Evolutionary conservation across 768 basidiomycete species (phyloP).

Genomic region (Leucosporidium creatinivorum): DNA sequence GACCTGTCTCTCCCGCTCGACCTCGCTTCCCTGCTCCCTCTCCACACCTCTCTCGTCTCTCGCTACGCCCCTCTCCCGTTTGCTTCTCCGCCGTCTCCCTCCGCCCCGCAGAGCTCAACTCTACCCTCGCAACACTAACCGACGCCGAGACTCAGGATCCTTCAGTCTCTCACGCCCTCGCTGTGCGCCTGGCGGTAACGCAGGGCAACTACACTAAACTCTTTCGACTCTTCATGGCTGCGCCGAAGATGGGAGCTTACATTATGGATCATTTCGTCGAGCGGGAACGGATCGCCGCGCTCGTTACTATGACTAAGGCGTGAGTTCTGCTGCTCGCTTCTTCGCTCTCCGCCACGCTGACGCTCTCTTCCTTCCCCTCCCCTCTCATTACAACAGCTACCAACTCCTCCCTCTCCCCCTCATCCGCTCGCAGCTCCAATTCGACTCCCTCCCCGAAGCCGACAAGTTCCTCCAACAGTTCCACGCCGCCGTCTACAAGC

Average conservation of each 20-base stretch:
- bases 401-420: conserved; percentile 66
- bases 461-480: conserved; percentile 65
- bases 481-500: conserved; percentile 53
- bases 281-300: conserved; percentile 75
- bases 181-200: conserved; percentile 77
- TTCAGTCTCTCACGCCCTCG: conserved; percentile 79
- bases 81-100: background rate
- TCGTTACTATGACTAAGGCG: conserved; percentile 90
- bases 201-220: conserved; percentile 91
- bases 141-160: conserved; percentile 72
- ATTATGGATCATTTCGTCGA: conserved; percentile 98
- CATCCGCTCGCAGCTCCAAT: conserved; percentile 73
- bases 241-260: conserved; percentile 95
- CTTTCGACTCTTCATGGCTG: conserved; percentile 69
- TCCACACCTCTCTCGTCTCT: background rate
- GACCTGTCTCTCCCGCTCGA: background rate
- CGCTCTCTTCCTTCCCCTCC: background rate
- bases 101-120: conserved; percentile 67
- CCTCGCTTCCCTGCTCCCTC: background rate
- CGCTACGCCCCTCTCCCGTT: background rate
- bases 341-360: conserved; percentile 19
- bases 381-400: conserved; percentile 54
- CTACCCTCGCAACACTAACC: conserved; percentile 96
- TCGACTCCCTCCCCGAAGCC: conserved; percentile 59
- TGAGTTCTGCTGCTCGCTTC: conserved; percentile 42